These are phyloP conservation scores for Tetraselmis chui DNA, from an alignment of 139 green algal genomes.

Conservation along the genomic window DNA sequence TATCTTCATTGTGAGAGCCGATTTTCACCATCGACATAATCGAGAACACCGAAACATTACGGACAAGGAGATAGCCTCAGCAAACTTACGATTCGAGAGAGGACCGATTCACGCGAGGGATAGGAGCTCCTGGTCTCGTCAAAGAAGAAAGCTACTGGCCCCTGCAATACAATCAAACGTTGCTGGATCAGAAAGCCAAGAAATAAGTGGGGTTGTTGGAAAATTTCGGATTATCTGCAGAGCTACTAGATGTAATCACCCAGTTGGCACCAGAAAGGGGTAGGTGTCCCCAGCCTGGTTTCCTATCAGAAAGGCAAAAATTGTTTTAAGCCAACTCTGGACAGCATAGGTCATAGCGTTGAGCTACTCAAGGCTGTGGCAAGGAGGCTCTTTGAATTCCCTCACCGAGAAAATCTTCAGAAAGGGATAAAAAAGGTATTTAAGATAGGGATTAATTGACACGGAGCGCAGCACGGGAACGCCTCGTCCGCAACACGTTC, in stretches of 20 bases:
- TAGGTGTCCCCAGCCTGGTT: neutral
- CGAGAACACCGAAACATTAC: no score
- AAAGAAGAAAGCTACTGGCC: no score
- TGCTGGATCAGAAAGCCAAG: no score
- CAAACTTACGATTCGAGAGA: no score
- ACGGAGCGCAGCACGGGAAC: neutral
- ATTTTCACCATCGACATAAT: no score
- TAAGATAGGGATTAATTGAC: neutral
- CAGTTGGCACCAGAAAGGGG: neutral
- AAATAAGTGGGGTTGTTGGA: neutral
- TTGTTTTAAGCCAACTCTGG: neutral
- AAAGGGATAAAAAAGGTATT: no score
- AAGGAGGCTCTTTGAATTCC: neutral
- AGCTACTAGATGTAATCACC: neutral
- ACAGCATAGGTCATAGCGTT: neutral
- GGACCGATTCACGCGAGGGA: no score
- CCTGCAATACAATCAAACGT: no score
- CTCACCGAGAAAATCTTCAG: neutral
- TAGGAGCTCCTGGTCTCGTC: no score
- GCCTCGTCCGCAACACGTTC: neutral
- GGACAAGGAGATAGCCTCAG: no score
- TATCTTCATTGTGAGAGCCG: neutral
- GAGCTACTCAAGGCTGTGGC: neutral
- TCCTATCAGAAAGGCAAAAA: neutral
- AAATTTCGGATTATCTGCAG: no score